Base-by-base conservation (phyloP, 2,329 filamentous ascomycete species). In the Cordyceps tenuipes region DNA sequence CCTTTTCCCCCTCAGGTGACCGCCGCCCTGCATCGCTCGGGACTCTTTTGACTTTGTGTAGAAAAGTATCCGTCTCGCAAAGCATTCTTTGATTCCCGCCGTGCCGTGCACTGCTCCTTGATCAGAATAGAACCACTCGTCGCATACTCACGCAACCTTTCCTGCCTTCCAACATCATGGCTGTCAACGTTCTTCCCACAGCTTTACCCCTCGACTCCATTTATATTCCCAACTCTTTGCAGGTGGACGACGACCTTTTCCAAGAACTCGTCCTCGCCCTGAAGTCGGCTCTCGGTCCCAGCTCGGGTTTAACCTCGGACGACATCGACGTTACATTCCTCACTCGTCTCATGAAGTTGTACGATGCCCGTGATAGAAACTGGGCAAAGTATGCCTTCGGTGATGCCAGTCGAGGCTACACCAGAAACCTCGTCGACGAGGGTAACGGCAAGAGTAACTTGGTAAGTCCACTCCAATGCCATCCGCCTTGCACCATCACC, bases 371-470 rank as follows among this genome's bases (percentile, higher is more conserved):
- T 44, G 79, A 86, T 60, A 72, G 77, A 29, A 86, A 92, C 59
- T 97, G 92, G 92, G 70, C 76, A 57, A 79, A 78, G 63, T 96
- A 90, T 73, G 89, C 89, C 31, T 82, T 93, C 66, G 81, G 81
- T n/a, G 88, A 96, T 68, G 66, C 75, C 19, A 85, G 79, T 64
- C 80, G 86, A 67, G 82, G 82, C 1, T 97, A 96, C 72, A 96
- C 92, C 13, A 79, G 92, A 59, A 96, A 96, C 70, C 81, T 96
- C 4, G 91, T 97, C 49, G 90, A 96, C 68, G 88, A 91, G 70
- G 90, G 91, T 3, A 96, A 96, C 66, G 91, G 76, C 62, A 90
- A 89, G 73, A 86, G 85, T 68, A 90, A 90, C 67, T 72, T 90
- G 71, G 85, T 89, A 74, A 69, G 82, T 73, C 49, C 19, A 9